phyloP scores from a whole-genome alignment of 2,329 filamentous ascomycete genomes.

The Cladosporium phlei region DNA sequence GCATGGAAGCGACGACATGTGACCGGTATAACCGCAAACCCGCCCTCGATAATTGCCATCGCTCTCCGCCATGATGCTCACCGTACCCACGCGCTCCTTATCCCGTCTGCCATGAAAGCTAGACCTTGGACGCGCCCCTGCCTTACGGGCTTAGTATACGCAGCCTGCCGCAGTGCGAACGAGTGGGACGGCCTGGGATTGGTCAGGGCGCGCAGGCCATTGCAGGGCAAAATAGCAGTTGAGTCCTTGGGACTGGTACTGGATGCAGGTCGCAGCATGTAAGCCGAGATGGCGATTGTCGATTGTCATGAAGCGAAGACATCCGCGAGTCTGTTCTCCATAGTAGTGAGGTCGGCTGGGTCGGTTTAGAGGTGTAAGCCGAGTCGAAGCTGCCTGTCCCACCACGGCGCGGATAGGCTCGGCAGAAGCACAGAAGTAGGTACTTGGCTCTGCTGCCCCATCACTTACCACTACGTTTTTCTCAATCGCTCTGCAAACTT shows the following conservation, averaged over 20 bases:
- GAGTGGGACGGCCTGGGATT: background rate
- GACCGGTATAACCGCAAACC: background rate
- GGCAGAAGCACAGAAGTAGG: constrained; percentile 4
- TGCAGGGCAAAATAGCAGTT: background rate
- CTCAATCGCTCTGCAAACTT: no score
- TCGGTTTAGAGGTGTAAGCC: constrained; percentile 10
- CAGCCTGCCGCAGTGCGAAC: constrained; percentile 3
- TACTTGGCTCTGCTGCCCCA: background rate
- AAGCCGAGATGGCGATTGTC: constrained; percentile 11
- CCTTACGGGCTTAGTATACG: constrained; percentile 6
- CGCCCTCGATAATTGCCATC: constrained; percentile 1
- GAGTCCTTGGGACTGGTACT: background rate
- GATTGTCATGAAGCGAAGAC: constrained; percentile 10
- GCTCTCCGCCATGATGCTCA: constrained; percentile 3
- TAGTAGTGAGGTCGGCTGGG: background rate
- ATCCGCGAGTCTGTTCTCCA: background rate
- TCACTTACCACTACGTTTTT: background rate
- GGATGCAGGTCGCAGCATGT: background rate
- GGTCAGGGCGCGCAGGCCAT: background rate
- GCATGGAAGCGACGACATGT: background rate
- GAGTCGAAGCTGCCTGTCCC: background rate
- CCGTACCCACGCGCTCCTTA: constrained; percentile 5
- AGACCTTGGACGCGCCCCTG: constrained; percentile 10
- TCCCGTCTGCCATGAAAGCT: no score
- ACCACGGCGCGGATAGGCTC: background rate